These are phyloP conservation scores for Penicillium digitatum DNA, from an alignment of 2,329 filamentous ascomycete genomes.

Conservation along the genomic window DNA sequence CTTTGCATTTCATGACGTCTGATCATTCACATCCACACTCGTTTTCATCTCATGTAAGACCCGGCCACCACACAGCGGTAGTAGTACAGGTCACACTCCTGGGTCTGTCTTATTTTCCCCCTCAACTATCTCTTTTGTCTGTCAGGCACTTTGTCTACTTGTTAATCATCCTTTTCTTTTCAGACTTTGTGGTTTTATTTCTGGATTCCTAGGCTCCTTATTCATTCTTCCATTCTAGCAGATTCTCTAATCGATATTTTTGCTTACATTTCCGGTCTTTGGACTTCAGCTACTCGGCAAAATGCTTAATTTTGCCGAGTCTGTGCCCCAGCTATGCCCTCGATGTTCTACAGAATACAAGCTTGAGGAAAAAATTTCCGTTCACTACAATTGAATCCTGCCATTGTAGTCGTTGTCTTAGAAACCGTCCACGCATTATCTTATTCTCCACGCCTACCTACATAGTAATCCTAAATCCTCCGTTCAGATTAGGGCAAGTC, in stretches of 20 bases:
- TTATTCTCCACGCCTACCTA: no score
- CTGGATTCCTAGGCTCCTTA: not conserved
- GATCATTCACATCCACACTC: constrained; percentile 2
- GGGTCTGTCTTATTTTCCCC: not conserved
- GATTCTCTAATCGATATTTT: not conserved
- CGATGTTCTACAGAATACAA: not conserved
- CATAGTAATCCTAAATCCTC: not conserved
- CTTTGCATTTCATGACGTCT: constrained; percentile 5
- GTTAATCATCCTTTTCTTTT: not conserved
- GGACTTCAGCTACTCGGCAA: not conserved
- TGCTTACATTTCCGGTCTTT: not conserved
- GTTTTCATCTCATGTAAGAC: constrained; percentile 5
- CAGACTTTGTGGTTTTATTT: not conserved
- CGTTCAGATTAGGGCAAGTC: constrained; percentile 1
- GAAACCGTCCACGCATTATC: not conserved
- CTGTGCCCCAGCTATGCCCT: not conserved
- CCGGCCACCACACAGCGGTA: not conserved
- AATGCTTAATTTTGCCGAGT: constrained; percentile 9
- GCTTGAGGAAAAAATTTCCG: not conserved
- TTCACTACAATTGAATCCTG: not conserved
- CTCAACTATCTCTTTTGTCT: not conserved
- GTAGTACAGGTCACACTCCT: not conserved
- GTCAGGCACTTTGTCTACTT: not conserved
- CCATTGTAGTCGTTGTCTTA: not conserved
- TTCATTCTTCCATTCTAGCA: not conserved